Conservation (phyloP, 768 basidiomycete genomes). For the Auricularia heimuer region DNA sequence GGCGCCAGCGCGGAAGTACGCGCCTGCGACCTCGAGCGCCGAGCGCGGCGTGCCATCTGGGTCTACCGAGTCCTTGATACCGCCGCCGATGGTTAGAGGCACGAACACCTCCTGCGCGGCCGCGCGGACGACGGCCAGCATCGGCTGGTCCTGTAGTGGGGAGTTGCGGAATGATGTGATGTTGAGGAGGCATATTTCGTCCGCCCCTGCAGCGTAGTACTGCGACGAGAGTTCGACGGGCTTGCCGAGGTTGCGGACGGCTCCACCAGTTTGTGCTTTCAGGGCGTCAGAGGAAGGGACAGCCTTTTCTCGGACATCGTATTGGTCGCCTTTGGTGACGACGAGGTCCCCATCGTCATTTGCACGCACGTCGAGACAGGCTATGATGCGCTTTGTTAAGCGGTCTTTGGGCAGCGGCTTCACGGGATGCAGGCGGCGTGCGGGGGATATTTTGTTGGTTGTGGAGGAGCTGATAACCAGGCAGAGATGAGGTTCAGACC, state of each 20-base stretch:
- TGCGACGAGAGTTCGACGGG: slow-evolving; percentile 82
- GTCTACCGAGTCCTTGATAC: slow-evolving; percentile 92
- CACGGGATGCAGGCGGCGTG: neutral
- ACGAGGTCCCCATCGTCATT: slow-evolving; percentile 96
- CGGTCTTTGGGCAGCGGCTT: slow-evolving; percentile 33
- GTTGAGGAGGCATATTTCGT: slow-evolving; percentile 95
- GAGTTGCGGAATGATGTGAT: slow-evolving; percentile 99
- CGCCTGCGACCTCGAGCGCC: slow-evolving; percentile 89
- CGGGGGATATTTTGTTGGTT: neutral
- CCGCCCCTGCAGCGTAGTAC: slow-evolving; percentile 84
- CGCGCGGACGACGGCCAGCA: slow-evolving; percentile 89
- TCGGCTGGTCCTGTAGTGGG: slow-evolving; percentile 91
- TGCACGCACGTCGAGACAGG: slow-evolving; percentile 94
- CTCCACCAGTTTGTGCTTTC: slow-evolving; percentile 45
- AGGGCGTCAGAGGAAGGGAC: slow-evolving; percentile 15
- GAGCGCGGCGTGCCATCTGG: slow-evolving; percentile 83
- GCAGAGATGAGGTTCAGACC: slow-evolving; percentile 70
- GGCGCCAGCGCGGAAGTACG: slow-evolving; percentile 94
- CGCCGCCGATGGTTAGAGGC: slow-evolving; percentile 96
- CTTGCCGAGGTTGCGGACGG: slow-evolving; percentile 94
- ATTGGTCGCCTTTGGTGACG: slow-evolving; percentile 98
- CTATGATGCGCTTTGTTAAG: slow-evolving; percentile 89
- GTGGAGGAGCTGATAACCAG: slow-evolving; percentile 49
- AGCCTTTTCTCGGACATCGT: slow-evolving; percentile 86
- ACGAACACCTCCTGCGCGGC: slow-evolving; percentile 89